Evolutionary conservation across 2,329 filamentous ascomycete genomes (phyloP).

Genomic region (Microsporum ferrugineum): DNA sequence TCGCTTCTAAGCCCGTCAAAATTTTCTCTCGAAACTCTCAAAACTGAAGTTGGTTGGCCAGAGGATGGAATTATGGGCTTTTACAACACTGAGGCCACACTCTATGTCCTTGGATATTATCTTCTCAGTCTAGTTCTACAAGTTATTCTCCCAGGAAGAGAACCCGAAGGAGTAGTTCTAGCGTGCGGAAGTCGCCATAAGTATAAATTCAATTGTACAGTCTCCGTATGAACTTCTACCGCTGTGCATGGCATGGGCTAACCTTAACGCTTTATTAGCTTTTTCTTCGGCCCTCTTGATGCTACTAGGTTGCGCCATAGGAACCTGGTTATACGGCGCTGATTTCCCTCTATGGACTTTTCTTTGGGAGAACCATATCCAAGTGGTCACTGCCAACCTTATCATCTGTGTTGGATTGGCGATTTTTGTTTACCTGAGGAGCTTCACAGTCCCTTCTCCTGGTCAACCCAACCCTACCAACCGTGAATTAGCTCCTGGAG

Average conservation of each 20-base stretch:
- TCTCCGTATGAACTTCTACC: neutral
- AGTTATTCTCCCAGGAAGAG: conserved; percentile 61
- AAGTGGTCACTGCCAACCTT: conserved; percentile 73
- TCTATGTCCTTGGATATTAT: conserved; percentile 66
- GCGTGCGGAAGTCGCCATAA: conserved; percentile 60
- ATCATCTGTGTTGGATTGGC: conserved; percentile 62
- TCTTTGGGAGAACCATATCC: conserved; percentile 80
- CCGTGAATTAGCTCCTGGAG: conserved; percentile 71
- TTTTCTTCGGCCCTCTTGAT: conserved; percentile 65
- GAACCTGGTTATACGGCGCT: conserved; percentile 64
- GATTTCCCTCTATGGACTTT: conserved; percentile 85
- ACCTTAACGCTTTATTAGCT: conserved; percentile 38
- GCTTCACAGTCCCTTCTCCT: conserved; percentile 60
- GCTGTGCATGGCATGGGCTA: conserved; percentile 12
- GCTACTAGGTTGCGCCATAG: conserved; percentile 56
- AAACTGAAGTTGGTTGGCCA: conserved; percentile 72
- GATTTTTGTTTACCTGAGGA: conserved; percentile 67
- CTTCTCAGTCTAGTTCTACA: conserved; percentile 62
- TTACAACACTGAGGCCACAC: conserved; percentile 55
- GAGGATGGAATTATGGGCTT: conserved; percentile 57
- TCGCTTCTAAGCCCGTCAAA: conserved; percentile 63
- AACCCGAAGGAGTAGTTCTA: conserved; percentile 59
- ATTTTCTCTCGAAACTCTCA: conserved; percentile 59
- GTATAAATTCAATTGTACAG: conserved; percentile 67
- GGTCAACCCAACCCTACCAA: conserved; percentile 54